Evolutionary conservation across 345 rosid genomes (phyloP), one percentile per base, ranked within the genome.

Genomic region (Eucalyptus microcorys): DNA sequence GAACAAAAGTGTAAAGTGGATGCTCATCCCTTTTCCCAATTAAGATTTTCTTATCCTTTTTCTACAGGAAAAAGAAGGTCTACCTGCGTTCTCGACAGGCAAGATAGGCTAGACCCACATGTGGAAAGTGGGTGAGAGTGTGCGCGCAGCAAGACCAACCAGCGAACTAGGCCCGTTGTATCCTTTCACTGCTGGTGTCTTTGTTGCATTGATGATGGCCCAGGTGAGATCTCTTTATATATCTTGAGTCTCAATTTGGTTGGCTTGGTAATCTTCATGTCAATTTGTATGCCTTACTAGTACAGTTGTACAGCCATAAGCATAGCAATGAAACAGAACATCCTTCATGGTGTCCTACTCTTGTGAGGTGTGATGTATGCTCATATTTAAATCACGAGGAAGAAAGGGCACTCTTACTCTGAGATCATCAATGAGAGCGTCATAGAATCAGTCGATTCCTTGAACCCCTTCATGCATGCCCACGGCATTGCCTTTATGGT

Each of bases 391-490:
- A 87, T 97, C 55, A 90, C 93, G 96, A 94, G 97, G 91, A 96
- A 96, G 96, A 95, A 97, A 85, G 96, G 99, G 19, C 99, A 95
- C 89, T 96, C 96, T 0, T 97, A 94, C 93, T 96, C 98, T 0
- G 98, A 97, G 91, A 97, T 97, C 91, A 96, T 97, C 87, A 96
- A 96, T 47, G 99, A 96, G 89, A 95, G 97, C 87, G 93, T 97
- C 93, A 95, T 96, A 4, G 99, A 95, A 89, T 93, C 96, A 1
- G 99, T 97, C n/a, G 99, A 96, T 90, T 96, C 99, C 12, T 89
- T 96, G 52, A 97, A 97, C 89, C 98, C 98, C 3, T 97, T 97
- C 68, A 96, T 97, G 98, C 98, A 95, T 85, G 99, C 99, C 15
- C 95, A 97, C 3, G 98, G 98, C 87, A 96, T 95, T 83, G 95